phyloP scores from a whole-genome alignment of 2,329 filamentous ascomycete species.

The Colletotrichum coccodes region DNA sequence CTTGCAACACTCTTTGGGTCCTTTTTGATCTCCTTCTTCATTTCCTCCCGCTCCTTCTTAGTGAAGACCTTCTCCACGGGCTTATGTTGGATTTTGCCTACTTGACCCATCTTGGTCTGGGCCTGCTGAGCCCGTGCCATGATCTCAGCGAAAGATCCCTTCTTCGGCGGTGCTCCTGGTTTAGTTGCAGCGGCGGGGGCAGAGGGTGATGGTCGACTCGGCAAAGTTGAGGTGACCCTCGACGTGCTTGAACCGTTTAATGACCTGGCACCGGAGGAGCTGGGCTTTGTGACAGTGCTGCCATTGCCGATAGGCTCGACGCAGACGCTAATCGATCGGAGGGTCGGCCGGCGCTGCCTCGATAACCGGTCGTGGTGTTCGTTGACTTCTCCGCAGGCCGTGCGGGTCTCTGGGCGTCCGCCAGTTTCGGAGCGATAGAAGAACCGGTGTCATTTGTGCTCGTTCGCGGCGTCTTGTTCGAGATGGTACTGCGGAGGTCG shows the following conservation, averaged over 20 bases:
- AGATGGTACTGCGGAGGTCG: constrained; percentile 51
- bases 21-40: constrained; percentile 55
- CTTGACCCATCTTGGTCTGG: constrained; percentile 67
- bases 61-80: constrained; percentile 71
- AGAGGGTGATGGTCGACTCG: constrained; percentile 42
- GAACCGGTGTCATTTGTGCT: constrained; percentile 1
- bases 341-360: constrained; percentile 31
- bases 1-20: constrained; percentile 12
- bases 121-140: constrained; percentile 77
- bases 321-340: constrained; percentile 19
- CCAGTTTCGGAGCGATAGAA: constrained; percentile 39
- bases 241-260: constrained; percentile 10
- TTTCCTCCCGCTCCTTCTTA: constrained; percentile 62
- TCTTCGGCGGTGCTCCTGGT: constrained; percentile 66
- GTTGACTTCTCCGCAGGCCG: constrained; percentile 16
- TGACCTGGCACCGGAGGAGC: constrained; percentile 15
- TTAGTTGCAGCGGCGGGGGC: constrained; percentile 53
- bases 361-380: constrained; percentile 22
- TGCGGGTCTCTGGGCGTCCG: constrained; percentile 36
- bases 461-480: constrained; percentile 53
- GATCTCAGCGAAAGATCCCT: constrained; percentile 79
- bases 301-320: constrained; percentile 26
- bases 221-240: constrained; percentile 6
- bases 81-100: constrained; percentile 81
- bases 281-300: constrained; percentile 7